These are phyloP conservation scores for Aspergillus glaucus DNA, from an alignment of 2,329 filamentous ascomycete genomes.

Conservation along the genomic window DNA sequence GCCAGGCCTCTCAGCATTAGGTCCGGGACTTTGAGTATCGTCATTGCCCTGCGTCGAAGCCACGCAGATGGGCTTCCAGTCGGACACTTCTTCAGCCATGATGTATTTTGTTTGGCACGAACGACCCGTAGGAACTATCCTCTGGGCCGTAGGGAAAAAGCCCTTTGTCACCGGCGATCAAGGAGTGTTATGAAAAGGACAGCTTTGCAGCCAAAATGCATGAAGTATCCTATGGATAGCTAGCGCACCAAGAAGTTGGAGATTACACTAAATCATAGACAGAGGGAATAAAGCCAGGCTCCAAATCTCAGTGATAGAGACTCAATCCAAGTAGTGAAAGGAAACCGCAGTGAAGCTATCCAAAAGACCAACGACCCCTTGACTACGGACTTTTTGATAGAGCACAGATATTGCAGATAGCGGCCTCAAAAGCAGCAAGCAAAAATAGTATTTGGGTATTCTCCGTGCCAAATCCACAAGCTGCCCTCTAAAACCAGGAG, in stretches of 20 bases:
- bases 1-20: not conserved
- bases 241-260: not conserved
- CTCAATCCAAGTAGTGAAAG: not conserved
- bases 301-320: not conserved
- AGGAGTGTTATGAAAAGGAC: not conserved
- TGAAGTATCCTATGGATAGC: not conserved
- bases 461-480: too few species aligned
- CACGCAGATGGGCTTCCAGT: conserved; percentile 19
- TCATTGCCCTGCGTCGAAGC: conserved; percentile 15
- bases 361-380: not conserved
- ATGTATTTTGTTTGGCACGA: not conserved
- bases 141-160: not conserved
- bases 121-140: not conserved
- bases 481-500: not conserved
- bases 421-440: not conserved
- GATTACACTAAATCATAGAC: not conserved
- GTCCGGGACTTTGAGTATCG: not conserved
- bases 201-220: not conserved
- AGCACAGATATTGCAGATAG: not conserved
- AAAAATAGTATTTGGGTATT: not conserved
- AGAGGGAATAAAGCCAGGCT: not conserved
- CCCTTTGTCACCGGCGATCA: not conserved
- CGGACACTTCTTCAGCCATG: conserved; percentile 7
- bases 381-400: not conserved
- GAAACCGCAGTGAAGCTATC: not conserved